phyloP scores from a whole-genome alignment of 192 early-diverging fungal species.

The Podila verticillata region DNA sequence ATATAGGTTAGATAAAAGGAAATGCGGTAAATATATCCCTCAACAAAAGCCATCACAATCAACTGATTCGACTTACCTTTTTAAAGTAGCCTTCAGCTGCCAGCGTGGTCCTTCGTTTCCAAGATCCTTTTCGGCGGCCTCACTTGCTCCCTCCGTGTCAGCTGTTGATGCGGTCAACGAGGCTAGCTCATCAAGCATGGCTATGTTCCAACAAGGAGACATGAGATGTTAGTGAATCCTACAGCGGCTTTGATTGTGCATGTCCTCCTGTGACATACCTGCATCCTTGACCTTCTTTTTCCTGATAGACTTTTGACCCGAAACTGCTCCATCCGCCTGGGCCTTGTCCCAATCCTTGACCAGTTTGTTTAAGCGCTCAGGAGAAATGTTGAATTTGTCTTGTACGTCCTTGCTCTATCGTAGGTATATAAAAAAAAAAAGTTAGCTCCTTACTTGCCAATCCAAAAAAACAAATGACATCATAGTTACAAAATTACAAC shows the following conservation, averaged over 20 bases:
- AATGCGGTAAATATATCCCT: neutral
- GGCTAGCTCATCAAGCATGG: slow-evolving; percentile 26
- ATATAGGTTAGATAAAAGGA: no score
- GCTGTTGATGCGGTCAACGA: slow-evolving; percentile 9
- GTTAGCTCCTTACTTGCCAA: neutral
- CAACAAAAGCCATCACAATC: no score
- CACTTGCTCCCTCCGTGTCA: neutral
- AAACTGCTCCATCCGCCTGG: slow-evolving; percentile 10
- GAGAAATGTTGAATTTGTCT: slow-evolving; percentile 63
- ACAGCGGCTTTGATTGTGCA: neutral
- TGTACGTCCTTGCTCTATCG: slow-evolving; percentile 61
- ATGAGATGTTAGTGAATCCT: neutral
- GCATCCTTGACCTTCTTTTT: slow-evolving; percentile 25
- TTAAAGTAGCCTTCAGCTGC: slow-evolving; percentile 31
- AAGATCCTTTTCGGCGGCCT: slow-evolving; percentile 1
- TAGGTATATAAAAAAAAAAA: neutral
- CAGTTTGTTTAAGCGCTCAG: slow-evolving; percentile 59
- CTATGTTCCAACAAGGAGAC: neutral
- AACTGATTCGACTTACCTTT: slow-evolving; percentile 11
- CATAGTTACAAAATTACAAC: neutral
- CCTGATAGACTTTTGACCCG: slow-evolving; percentile 29
- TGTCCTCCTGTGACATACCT: slow-evolving; percentile 7
- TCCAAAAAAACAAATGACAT: neutral
- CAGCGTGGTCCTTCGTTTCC: slow-evolving; percentile 28
- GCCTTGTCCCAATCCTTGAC: slow-evolving; percentile 56